Evolutionary conservation across 2,329 filamentous ascomycete species (phyloP), one percentile per base, ranked within the genome.

Genomic region (Pseudonectria foliicola): DNA sequence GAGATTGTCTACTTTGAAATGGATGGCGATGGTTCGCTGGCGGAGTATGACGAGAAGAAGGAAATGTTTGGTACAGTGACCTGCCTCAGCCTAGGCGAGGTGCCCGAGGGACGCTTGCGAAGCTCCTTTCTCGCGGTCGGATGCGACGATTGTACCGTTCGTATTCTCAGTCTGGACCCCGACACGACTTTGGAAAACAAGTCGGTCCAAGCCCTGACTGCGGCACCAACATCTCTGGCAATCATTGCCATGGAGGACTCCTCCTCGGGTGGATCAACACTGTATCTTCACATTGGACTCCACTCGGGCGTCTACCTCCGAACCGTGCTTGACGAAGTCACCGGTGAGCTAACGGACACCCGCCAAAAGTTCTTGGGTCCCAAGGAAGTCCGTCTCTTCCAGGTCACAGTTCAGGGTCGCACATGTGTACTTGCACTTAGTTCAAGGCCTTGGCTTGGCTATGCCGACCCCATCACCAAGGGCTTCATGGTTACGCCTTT

Each of bases 1-100:
- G 92, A 98, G 59, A 90, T 98, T 44, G 85, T 95, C 27, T 98
- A 96, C 56, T 98, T 98, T 49, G 93, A 98, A 58, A 90, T 95
- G 79, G 92, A 95, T 53, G 75, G 78, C 0, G 90, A 96, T 60
- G 89, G 89, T 21, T 85, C 85, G 4, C 70, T 96, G 23, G 87
- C 87, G 24, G 90, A 96, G 63, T 95, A 95, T 47, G 85, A 96
- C 46, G 89, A 96, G 54, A 88, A 90, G 59, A 87, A 88, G 51
- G 84, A 93, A 52, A 92, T 98, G 84, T 88, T 85, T 34, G 90
- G 88, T 29, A 95, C 89, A 0, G 89, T 98, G 31, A 96, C 89
- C 13, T 93, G 85, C 47, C 69, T 98, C n/a, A 94, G 89, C 50
- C 71, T 99, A 33, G 92, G 90, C 3, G 84, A 92, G 34, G 88